A percentile compares a stretch with the other conserved stretches of the same genome.
These are phyloP conservation scores for Cicer bijugum DNA, from an alignment of 306 rosid genomes.

Conservation along the genomic window DNA sequence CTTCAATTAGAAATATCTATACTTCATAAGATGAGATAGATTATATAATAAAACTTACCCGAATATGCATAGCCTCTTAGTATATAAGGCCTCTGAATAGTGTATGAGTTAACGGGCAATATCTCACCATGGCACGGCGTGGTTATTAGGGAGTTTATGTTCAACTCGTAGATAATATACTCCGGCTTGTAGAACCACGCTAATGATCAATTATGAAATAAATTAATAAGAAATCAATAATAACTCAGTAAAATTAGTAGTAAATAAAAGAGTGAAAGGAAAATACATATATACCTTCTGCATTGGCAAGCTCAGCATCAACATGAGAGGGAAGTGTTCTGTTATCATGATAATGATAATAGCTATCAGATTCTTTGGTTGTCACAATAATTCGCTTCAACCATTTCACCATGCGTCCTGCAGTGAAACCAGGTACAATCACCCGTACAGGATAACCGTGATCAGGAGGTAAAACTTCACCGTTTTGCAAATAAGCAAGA, in stretches of 20 bases:
- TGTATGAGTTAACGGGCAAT: background rate
- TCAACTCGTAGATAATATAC: constrained; percentile 24
- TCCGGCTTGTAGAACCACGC: constrained; percentile 18
- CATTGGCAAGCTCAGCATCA: constrained; percentile 24
- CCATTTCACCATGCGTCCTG: constrained; percentile 34
- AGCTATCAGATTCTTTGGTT: background rate
- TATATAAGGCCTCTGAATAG: constrained; percentile 17
- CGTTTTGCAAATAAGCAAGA: constrained; percentile 1
- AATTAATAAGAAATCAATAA: background rate
- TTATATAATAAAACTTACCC: background rate
- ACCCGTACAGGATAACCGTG: constrained; percentile 6
- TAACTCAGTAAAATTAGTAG: too few species aligned
- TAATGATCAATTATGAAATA: constrained; percentile 5
- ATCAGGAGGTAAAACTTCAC: constrained; percentile 13
- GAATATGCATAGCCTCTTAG: constrained; percentile 34
- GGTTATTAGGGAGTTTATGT: constrained; percentile 13
- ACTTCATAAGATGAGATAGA: too few species aligned
- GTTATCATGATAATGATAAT: constrained; percentile 19
- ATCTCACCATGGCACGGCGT: constrained; percentile 19
- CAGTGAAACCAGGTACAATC: constrained; percentile 27
- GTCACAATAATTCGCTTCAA: constrained; percentile 17
- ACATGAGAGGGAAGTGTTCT: constrained; percentile 12
- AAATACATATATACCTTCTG: background rate
- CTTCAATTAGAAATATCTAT: too few species aligned
- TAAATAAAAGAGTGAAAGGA: background rate